Base-by-base conservation (phyloP, 768 basidiomycete genomes). In the Podaxis sp. region DNA sequence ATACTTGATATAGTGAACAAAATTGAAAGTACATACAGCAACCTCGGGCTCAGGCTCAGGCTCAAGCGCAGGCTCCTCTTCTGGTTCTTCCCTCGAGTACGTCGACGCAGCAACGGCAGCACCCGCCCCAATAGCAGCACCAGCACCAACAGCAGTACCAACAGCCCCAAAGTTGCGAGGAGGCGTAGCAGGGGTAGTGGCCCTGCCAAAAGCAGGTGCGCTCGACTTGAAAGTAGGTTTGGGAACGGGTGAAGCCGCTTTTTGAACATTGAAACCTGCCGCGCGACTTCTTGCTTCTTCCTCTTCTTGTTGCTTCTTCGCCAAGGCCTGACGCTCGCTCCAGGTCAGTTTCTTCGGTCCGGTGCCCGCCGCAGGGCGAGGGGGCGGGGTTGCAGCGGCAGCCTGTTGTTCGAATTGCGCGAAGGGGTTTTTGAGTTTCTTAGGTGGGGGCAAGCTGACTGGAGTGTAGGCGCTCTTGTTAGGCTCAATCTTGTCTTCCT, bases 391-490 rank as follows among this genome's bases (percentile, higher is more conserved):
- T 7, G 68, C 66, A n/a, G 65, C 65, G 53, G 76, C 75, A n/a
- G 77, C 65, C 61, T 85, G 82, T 58, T 82, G 80, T 68, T 83
- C 82, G 55, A 83, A 80, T 3, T 83, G 80, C 8, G 86, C 85
- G 67, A 94, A 94, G 1, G 90, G 91, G 71, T 94, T 96, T 66
- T 78, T 90, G 56, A 98, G 81, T 74, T 89, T 98, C 74, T 89
- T 94, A 0, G 96, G 96, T 24, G 89, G 82, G 22, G 87, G 83
- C 8, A 98, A 81, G 56, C 85, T 84, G 63, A 98, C 93, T 2
- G 96, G 96, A 1, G 88, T 91, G 71, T 95, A 98, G 0, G 89
- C 83, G 0, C 94, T 93, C 54, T 94, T 91, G 19, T 94, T 88
- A 1, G 92, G 92, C 0, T 80, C 90, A 66, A 96, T 96, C 4